Evolutionary conservation across 345 rosid species (phyloP).

Genomic region (Ceriops decandra): DNA sequence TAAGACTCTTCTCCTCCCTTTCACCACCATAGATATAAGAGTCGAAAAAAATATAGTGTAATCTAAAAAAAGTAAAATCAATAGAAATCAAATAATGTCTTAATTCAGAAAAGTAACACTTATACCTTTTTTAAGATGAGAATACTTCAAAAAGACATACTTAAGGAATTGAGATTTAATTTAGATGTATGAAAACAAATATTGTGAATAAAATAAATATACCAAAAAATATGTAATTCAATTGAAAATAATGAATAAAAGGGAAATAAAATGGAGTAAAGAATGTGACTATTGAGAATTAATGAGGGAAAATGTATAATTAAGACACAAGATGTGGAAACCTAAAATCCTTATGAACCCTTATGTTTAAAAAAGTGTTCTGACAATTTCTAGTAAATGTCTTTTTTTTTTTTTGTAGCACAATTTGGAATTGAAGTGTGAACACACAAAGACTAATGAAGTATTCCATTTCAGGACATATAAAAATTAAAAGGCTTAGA

Average conservation of each 20-base stretch:
- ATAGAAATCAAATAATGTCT: neutral
- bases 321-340: too few relatives aligned
- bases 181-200: neutral
- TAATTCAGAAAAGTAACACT: neutral
- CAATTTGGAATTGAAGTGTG: accelerated
- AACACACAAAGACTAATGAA: too few relatives aligned
- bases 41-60: neutral
- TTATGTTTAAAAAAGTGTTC: accelerated
- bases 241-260: neutral
- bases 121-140: neutral
- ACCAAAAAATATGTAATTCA: neutral
- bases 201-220: neutral
- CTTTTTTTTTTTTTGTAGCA: too few relatives aligned
- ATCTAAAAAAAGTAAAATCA: neutral
- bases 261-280: too few relatives aligned
- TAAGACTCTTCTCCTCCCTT: neutral
- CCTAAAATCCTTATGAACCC: too few relatives aligned
- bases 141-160: neutral
- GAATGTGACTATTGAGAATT: neutral
- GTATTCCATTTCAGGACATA: too few relatives aligned
- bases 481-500: too few relatives aligned
- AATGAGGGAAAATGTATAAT: neutral
- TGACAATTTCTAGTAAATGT: too few relatives aligned
- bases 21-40: neutral
- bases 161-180: neutral